Percentiles rank a stretch among this genome's conserved stretches.
Evolutionary conservation across 805 yeast genomes (phyloP).

Genomic region (Lachancea kluyveri): DNA sequence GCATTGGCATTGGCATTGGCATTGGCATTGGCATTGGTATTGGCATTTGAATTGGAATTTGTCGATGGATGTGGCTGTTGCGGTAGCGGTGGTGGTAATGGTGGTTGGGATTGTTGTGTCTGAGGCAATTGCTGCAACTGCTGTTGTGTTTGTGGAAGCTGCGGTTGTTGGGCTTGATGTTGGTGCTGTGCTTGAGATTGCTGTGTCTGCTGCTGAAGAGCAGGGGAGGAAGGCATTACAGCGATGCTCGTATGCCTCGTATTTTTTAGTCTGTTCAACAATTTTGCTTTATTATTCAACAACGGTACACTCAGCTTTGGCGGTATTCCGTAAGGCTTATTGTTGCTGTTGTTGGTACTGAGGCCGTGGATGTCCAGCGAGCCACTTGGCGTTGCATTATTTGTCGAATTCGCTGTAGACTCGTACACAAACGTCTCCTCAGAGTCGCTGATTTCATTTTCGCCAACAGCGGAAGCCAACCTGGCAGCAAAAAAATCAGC

Average conservation of each 20-base stretch:
- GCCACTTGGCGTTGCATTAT: constrained; percentile 22
- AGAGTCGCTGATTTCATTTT: constrained; percentile 77
- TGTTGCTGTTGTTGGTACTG: constrained; percentile 10
- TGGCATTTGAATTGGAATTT: constrained; percentile 9
- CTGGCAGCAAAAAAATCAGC: constrained; percentile 95
- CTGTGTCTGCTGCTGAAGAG: neutral
- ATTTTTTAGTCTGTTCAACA: constrained; percentile 24
- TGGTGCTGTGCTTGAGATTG: constrained; percentile 2
- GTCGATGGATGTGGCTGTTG: constrained; percentile 5
- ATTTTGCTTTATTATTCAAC: constrained; percentile 22
- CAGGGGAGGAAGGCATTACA: constrained; percentile 18
- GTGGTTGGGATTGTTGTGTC: constrained; percentile 11
- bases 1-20: constrained; percentile 7
- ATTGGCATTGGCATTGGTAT: constrained; percentile 7
- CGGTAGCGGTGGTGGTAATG: constrained; percentile 6
- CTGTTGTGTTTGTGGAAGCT: constrained; percentile 4
- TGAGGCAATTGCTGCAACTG: constrained; percentile 22
- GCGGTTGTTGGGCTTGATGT: constrained; percentile 5
- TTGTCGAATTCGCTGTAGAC: constrained; percentile 30
- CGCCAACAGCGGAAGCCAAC: constrained; percentile 90
- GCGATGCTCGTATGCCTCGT: constrained; percentile 30
- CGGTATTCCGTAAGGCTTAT: constrained; percentile 21
- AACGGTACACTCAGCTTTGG: constrained; percentile 31
- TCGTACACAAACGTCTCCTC: constrained; percentile 98
- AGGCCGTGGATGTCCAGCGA: constrained; percentile 12